Base-by-base conservation (phyloP, 176 grass and related monocot genomes). In the Secale cereale region DNA sequence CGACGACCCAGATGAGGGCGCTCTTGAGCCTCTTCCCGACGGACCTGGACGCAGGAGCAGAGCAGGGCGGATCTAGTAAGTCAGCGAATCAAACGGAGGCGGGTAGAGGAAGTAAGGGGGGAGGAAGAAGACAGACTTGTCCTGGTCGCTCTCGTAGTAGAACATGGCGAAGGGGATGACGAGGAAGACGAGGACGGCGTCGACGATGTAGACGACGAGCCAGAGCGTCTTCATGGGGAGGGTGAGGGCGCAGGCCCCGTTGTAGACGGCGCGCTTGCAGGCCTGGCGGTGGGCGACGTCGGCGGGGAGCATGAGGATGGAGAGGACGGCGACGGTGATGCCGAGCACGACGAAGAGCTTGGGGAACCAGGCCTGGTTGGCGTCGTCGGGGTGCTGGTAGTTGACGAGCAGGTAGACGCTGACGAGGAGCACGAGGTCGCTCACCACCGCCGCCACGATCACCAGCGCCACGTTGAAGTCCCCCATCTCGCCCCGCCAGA, bases 331-430 rank as follows among this genome's bases (percentile, higher is more conserved):
- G 46, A 98, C 65, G 74, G 97, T 87, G 89, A 98, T 90, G 16
- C 97, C 93, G n/a, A 98, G 40, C 22, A 98, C 84, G 65, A 98
- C 91, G 45, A 98, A 90, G 54, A 95, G 40, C 77, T 98, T 98
- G 68, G 97, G 97, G 88, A 98, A 98, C 85, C 92, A 94, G 30
- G 97, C 93, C 88, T 98, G 97, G 76, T 98, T 98, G 79, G 48
- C 89, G 78, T 98, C 97, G 91, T 98, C 97, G 26, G 97, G 97
- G 88, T 98, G 97, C 86, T 98, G 97, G 81, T 98, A 98, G 90
- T 98, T 98, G 46, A 98, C 59, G 74, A 98, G 87, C 62, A 98
- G 91, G 91, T 98, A 98, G 83, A 98, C 82, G 69, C 87, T 95
- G 48, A 95, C 89, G 46, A 95, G 86, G 6, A 98, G 89, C 36